Base-by-base conservation (phyloP, 495 filamentous ascomycete species). In the Penicillium tannophilum region DNA sequence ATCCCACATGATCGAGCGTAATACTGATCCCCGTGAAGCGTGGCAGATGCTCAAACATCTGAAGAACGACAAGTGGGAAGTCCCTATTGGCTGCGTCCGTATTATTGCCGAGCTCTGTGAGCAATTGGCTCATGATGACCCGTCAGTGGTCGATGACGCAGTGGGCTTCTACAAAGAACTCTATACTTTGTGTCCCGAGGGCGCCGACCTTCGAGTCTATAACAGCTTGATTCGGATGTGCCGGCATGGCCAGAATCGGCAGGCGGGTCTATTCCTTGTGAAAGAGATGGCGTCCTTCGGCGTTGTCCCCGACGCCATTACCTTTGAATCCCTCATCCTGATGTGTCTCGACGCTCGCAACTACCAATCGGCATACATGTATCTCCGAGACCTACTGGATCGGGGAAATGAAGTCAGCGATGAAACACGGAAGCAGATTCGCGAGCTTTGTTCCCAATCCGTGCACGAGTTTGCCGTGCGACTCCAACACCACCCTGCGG, bases 161-260 rank as follows among this genome's bases (percentile, higher is more conserved):
- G 62, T 96, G 9, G 79, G 83, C 7, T 62, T 89, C 10, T 97
- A 96, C 74, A 88, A 90, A 59, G 74, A 84, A 26, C 66, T 96
- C 14, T 84, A 88, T 47, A 80, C 77, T 9, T 68, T 93, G 56
- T 88, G 82, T 58, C 61, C 76, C 16, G 68, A 65, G 6, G 84
- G 82, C 10, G 87, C 86, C 10, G 80, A 86, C 64, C 79, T 81
- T 3, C 70, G 76, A 26, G 87, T 84, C 2, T 93, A 88, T 72
- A 89, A 92, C 62, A 63, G 82, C 4, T 78, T 96, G 7, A 75
- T 96, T 47, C 74, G 72, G 36, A 81, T 86, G 53, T 89, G 89
- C 68, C 73, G 78, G 3, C 66, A 67, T 24, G 75, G 69, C 16
- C 60, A 65, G 19, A 75, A 79, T 45, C 83, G 81, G 53, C 80